Base-by-base conservation (phyloP, 148 eudicot species). In the Drosera capensis region DNA sequence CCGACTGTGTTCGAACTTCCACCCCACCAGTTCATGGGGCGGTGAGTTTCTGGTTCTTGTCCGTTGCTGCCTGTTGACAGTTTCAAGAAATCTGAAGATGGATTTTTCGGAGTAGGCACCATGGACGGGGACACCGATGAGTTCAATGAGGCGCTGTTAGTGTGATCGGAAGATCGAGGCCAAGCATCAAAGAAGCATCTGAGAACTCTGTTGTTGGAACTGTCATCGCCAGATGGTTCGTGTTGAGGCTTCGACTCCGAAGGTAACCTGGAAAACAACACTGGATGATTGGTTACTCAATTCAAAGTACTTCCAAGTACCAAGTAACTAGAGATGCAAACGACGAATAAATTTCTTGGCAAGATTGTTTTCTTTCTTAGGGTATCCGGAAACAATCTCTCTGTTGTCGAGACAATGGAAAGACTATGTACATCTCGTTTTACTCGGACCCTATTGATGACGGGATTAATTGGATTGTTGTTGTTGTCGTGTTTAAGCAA, bases 161-260 rank as follows among this genome's bases (percentile, higher is more conserved):
- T 20, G 13, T 71, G 53, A 13, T 66, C 54, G 35, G 58, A 43
- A 14, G 75, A 56, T 49, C 59, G 51, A 0, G 85, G 88, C 94
- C 87, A 80, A 48, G 77, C 92, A 40, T 86, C 83, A 35, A 86
- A 86, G 68, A 86, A 81, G 30, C 46, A 72, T 22, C 80, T 71
- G 16, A 86, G 60, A 12, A 76, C 71, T 48, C 45, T 58, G 8
- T 51, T 54, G 48, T 40, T 46, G 24, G 82, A 58, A 38, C 60
- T 67, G 1, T 22, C 64, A 23, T 67, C 67, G 14, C 25, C 67
- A 15, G 71, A 8, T n/a, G 51, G 16, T n/a, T 63, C 71, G 23
- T 54, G 49, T 16, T 56, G 72, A 24, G 70, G 26, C 59, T 38
- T 67, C 17, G 59, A 45, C 20, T 64, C 66, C n/a, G n/a, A n/a